Evolutionary conservation across 2,329 filamentous ascomycete genomes (phyloP).

Genomic region (Cladosporium sp.): DNA sequence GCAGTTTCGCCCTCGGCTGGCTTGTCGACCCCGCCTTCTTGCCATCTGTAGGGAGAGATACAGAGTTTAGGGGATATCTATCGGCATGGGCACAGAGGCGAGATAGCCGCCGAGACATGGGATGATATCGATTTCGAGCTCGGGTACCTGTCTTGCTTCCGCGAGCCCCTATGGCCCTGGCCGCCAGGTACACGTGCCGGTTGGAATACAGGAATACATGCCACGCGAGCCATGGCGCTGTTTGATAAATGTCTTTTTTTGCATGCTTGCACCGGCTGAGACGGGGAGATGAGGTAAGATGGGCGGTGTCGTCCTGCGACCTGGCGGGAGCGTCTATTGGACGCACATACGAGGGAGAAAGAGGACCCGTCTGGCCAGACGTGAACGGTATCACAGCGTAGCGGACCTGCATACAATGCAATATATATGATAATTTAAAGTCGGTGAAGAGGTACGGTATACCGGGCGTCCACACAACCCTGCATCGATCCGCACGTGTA

Average conservation of each 20-base stretch:
- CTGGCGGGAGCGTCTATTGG: no score
- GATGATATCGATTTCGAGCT: not conserved
- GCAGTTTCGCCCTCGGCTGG: not conserved
- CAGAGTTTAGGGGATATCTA: no score
- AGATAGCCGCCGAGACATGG: constrained; percentile 11
- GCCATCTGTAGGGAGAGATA: not conserved
- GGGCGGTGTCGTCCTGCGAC: not conserved
- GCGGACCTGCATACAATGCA: constrained; percentile 5
- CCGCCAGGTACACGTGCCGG: constrained; percentile 3
- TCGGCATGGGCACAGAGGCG: not conserved
- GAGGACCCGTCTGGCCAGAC: not conserved
- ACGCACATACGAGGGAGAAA: no score
- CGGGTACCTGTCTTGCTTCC: no score
- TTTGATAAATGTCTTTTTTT: not conserved
- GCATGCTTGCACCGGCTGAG: not conserved
- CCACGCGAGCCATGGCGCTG: not conserved
- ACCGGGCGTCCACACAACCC: not conserved
- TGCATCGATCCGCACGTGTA: constrained; percentile 9
- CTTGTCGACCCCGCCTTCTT: constrained; percentile 3
- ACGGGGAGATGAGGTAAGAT: not conserved
- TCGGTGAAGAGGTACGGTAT: constrained; percentile 4
- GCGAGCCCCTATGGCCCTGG: constrained; percentile 1
- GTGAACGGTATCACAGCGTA: not conserved
- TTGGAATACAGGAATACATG: not conserved
- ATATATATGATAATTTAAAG: constrained; percentile 2